phyloP scores from a whole-genome alignment of 352 stramenopile genomes.

The Pythium vanterpoolii region DNA sequence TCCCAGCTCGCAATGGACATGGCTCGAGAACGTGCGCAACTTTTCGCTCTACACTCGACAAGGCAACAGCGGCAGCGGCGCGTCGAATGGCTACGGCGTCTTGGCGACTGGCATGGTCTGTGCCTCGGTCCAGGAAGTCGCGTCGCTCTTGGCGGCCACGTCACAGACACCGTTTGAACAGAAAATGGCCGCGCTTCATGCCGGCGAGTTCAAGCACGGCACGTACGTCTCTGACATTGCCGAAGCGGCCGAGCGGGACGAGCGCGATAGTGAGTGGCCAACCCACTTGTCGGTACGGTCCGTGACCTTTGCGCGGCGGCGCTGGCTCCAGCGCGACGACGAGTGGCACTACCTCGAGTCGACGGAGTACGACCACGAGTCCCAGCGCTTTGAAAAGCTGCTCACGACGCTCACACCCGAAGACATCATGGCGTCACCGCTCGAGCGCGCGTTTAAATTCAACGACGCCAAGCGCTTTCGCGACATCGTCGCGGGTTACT shows the following conservation, averaged over 20 bases:
- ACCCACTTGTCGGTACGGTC: slow-evolving; percentile 13
- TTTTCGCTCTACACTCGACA: slow-evolving; percentile 19
- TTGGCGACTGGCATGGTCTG: slow-evolving; percentile 15
- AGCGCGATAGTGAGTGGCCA: neutral
- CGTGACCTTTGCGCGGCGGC: slow-evolving; percentile 7
- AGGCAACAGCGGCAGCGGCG: too few relatives aligned
- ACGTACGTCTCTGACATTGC: neutral
- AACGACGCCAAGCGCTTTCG: slow-evolving; percentile 5
- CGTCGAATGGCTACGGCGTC: neutral
- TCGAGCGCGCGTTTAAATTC: slow-evolving; percentile 2
- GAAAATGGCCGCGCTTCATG: slow-evolving; percentile 17
- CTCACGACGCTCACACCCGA: slow-evolving; percentile 16
- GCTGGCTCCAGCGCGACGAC: slow-evolving; percentile 18
- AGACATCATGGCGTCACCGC: neutral
- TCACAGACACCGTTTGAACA: slow-evolving; percentile 6
- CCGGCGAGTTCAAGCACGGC: slow-evolving; percentile 16
- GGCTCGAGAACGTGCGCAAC: slow-evolving; percentile 15
- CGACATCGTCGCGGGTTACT: slow-evolving; percentile 11
- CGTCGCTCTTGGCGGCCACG: slow-evolving; percentile 2
- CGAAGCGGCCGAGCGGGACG: neutral
- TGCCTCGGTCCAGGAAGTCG: slow-evolving; percentile 10
- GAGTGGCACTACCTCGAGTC: slow-evolving; percentile 21
- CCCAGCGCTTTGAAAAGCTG: slow-evolving; percentile 16
- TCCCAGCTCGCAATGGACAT: slow-evolving; percentile 15
- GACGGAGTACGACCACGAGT: slow-evolving; percentile 4